Conservation (phyloP, 768 basidiomycete genomes). For the Coprinopsis sp. region DNA sequence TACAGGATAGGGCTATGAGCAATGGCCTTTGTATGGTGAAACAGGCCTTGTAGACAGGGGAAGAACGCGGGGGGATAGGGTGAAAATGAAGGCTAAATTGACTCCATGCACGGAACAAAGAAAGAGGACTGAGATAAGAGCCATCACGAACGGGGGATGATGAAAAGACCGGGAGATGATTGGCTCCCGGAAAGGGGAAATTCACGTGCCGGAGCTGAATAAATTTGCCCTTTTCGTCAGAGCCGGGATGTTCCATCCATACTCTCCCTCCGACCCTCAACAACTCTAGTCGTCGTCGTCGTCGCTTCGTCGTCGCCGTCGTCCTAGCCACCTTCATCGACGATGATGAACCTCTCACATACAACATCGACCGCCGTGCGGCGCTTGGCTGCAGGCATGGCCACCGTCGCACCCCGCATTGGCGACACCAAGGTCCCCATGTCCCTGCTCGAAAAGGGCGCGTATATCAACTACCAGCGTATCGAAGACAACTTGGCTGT, state of each 20-base stretch:
- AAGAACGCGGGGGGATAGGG: conserved; percentile 1
- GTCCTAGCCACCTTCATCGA: conserved; percentile 32
- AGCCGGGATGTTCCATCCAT: conserved; percentile 21
- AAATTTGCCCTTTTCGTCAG: conserved; percentile 32
- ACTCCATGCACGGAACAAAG: background rate
- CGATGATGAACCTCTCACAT: conserved; percentile 61
- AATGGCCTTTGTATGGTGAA: background rate
- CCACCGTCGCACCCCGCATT: conserved; percentile 74
- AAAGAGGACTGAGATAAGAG: background rate
- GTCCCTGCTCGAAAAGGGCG: conserved; percentile 78
- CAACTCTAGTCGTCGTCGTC: conserved; percentile 25
- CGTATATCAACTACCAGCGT: conserved; percentile 91
- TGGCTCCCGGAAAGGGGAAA: conserved; percentile 7
- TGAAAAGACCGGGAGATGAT: conserved; percentile 1
- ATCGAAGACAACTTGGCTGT: conserved; percentile 96
- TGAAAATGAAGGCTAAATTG: background rate
- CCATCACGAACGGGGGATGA: background rate
- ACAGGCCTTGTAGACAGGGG: background rate
- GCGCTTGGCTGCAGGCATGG: conserved; percentile 62
- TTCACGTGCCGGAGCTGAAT: conserved; percentile 38
- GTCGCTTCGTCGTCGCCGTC: conserved; percentile 28
- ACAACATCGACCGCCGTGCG: conserved; percentile 49
- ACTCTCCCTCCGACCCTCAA: conserved; percentile 30
- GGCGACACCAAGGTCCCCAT: conserved; percentile 88
- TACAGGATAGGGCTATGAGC: too few relatives aligned